These are phyloP conservation scores for Picochlorum sp. DNA, from an alignment of 139 green algal species.

Conservation along the genomic window DNA sequence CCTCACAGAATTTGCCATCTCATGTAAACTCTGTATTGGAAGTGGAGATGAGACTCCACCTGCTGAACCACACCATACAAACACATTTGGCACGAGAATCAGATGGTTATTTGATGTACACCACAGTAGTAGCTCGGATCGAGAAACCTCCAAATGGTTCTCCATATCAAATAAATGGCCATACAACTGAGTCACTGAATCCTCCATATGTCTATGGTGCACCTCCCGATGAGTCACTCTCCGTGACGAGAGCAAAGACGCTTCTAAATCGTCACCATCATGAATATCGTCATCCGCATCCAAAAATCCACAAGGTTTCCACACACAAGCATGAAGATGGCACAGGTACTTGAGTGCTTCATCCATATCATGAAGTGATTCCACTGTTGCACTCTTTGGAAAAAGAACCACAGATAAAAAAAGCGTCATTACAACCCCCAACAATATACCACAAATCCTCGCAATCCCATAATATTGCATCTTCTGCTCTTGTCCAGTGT, in stretches of 20 bases:
- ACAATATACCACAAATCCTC: slow-evolving; percentile 25
- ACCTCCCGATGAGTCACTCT: too few species aligned
- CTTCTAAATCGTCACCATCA: too few species aligned
- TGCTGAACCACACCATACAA: too few species aligned
- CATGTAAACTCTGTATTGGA: background rate
- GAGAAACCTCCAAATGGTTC: too few species aligned
- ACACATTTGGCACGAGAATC: too few species aligned
- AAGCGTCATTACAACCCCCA: slow-evolving; percentile 22
- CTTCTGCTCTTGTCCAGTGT: background rate
- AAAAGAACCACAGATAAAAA: slow-evolving; percentile 25
- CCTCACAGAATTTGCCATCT: slow-evolving; percentile 1
- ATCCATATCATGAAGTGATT: slow-evolving; percentile 8
- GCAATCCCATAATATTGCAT: slow-evolving; percentile 16
- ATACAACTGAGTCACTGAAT: too few species aligned
- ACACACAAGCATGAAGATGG: background rate
- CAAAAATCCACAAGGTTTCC: background rate
- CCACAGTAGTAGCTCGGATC: too few species aligned
- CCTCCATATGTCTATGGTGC: too few species aligned
- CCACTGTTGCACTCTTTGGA: slow-evolving; percentile 30
- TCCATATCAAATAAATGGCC: too few species aligned
- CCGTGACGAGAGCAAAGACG: too few species aligned
- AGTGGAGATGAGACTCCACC: background rate
- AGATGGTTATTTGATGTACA: too few species aligned
- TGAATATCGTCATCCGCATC: too few species aligned
- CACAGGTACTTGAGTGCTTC: background rate